These are phyloP conservation scores for Stachybotrys chlorohalonatus DNA, from an alignment of 2,329 filamentous ascomycete genomes.

Conservation along the genomic window DNA sequence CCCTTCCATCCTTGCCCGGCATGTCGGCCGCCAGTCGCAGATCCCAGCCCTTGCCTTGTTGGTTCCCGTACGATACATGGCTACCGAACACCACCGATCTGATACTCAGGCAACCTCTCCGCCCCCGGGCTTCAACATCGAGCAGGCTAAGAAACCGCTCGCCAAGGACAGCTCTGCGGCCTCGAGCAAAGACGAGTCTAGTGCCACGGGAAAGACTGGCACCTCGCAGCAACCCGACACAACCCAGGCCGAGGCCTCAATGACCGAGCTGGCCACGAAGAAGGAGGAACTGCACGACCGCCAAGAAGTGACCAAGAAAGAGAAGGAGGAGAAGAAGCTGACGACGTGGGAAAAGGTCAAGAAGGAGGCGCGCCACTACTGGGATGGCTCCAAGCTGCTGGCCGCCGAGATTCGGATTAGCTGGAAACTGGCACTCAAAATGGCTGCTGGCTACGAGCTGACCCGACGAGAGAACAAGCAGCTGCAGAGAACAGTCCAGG, in stretches of 20 bases:
- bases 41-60: constrained; percentile 46
- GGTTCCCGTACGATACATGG: constrained; percentile 45
- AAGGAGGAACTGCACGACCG: constrained; percentile 55
- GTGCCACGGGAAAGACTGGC: constrained; percentile 17
- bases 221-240: constrained; percentile 23
- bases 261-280: constrained; percentile 54
- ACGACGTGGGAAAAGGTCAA: constrained; percentile 89
- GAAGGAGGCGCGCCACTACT: constrained; percentile 89
- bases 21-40: constrained; percentile 34
- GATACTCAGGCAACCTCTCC: constrained; percentile 50
- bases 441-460: constrained; percentile 95
- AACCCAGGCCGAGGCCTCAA: constrained; percentile 29
- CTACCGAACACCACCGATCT: constrained; percentile 50
- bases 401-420: constrained; percentile 91
- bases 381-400: constrained; percentile 95
- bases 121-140: constrained; percentile 84
- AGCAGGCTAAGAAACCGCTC: constrained; percentile 79
- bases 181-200: constrained; percentile 18
- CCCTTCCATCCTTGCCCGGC: constrained; percentile 36
- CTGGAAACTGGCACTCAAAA: constrained; percentile 83
- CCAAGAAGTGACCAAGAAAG: constrained; percentile 42
- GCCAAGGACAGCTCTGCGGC: constrained; percentile 40
- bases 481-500: constrained; percentile 85
- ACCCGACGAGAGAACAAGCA: constrained; percentile 89
- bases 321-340: constrained; percentile 75